phyloP scores from a whole-genome alignment of 208 protist genomes.

The Leishmania braziliensis region DNA sequence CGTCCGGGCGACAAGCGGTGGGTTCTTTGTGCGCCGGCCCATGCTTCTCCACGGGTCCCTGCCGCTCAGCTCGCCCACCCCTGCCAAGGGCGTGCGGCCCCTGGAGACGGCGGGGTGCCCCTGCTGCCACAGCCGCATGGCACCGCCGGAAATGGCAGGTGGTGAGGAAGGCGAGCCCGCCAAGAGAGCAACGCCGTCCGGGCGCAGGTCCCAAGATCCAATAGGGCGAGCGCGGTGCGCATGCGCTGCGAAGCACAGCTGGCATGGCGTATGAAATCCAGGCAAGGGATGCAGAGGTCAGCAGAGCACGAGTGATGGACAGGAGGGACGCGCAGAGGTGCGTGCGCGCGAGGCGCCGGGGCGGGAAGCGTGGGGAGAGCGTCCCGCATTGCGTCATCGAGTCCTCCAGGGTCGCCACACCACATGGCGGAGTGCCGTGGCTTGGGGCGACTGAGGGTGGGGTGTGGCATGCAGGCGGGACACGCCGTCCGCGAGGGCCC shows the following conservation, averaged over 20 bases:
- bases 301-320: constrained; percentile 8
- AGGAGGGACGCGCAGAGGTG: background rate
- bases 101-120: background rate
- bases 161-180: background rate
- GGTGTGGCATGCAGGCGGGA: background rate
- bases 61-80: background rate
- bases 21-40: background rate
- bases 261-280: background rate
- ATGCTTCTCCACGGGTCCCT: background rate
- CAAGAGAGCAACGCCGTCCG: background rate
- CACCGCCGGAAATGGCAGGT: background rate
- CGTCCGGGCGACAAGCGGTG: background rate
- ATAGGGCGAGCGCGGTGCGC: background rate
- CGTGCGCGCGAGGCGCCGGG: background rate
- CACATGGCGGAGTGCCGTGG: background rate
- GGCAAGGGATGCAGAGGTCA: background rate
- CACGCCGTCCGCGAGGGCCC: background rate
- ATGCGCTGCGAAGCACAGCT: background rate
- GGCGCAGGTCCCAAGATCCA: background rate
- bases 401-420: background rate
- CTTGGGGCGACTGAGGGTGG: background rate
- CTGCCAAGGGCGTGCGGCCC: background rate
- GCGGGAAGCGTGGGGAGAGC: background rate
- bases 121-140: background rate
- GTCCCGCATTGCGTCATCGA: background rate